Percentiles rank a stretch among this genome's conserved stretches.
Conservation (phyloP, 2,329 filamentous ascomycete species). For the Nothophoma quercina region DNA sequence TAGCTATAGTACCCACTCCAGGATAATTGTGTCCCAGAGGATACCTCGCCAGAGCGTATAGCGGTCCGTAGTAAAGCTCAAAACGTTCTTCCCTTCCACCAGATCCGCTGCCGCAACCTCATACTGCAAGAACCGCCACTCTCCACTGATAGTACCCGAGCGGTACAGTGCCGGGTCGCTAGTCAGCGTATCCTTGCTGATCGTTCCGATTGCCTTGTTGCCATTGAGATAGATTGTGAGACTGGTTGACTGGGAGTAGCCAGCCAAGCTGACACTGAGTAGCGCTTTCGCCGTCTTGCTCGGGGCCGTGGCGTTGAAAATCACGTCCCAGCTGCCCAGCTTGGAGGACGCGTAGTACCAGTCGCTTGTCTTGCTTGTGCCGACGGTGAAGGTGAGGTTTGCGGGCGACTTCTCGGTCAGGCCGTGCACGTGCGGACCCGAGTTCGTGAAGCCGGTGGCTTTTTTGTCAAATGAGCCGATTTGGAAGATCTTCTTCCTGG, state of each 20-base stretch:
- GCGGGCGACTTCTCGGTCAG: conserved; percentile 52
- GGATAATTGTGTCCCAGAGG: conserved; percentile 47
- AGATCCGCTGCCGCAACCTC: conserved; percentile 31
- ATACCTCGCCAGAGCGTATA: conserved; percentile 46
- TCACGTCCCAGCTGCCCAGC: conserved; percentile 28
- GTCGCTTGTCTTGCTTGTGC: conserved; percentile 40
- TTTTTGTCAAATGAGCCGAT: conserved; percentile 56
- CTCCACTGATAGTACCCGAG: conserved; percentile 52
- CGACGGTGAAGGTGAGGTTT: conserved; percentile 52
- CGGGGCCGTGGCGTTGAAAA: conserved; percentile 35
- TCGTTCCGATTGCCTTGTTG: conserved; percentile 39
- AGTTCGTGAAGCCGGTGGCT: conserved; percentile 51
- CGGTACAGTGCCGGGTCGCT: conserved; percentile 50
- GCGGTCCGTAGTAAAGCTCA: conserved; percentile 41
- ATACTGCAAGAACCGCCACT: conserved; percentile 55
- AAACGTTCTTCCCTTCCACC: conserved; percentile 36
- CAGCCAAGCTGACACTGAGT: conserved; percentile 52
- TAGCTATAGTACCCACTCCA: conserved; percentile 41
- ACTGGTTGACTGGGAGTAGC: conserved; percentile 50
- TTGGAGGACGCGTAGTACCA: conserved; percentile 57
- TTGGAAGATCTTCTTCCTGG: conserved; percentile 52
- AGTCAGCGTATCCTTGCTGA: conserved; percentile 37
- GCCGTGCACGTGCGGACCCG: conserved; percentile 53
- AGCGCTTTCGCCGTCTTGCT: conserved; percentile 35
- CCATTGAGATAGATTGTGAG: conserved; percentile 48